Conservation (phyloP, 345 rosid species). For the Microthlaspi erraticum region DNA sequence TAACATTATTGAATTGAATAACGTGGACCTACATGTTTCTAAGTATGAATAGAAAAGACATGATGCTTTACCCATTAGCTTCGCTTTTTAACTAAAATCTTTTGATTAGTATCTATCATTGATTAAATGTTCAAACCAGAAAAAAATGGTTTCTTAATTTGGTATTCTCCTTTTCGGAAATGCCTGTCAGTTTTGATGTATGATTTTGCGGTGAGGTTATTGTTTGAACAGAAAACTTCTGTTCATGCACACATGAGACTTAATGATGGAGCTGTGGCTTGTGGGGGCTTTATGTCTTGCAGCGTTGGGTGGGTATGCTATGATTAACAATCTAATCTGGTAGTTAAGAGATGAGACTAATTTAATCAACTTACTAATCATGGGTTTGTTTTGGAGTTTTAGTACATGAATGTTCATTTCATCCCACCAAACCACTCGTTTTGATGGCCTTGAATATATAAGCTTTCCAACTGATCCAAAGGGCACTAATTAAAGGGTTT, state of each 20-base stretch:
- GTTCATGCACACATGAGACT: constrained; percentile 44
- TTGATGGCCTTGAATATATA: constrained; percentile 17
- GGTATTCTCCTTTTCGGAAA: neutral
- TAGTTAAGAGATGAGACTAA: constrained; percentile 9
- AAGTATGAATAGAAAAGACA: constrained; percentile 23
- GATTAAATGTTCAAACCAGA: constrained; percentile 22
- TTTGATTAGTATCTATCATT: constrained; percentile 35
- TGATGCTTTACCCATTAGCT: constrained; percentile 27
- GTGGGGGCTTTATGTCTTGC: constrained; percentile 37
- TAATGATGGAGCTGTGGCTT: constrained; percentile 37
- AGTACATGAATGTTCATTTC: constrained; percentile 15
- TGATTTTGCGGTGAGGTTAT: constrained; percentile 27
- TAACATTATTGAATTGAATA: constrained; percentile 34
- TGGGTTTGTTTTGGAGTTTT: constrained; percentile 7
- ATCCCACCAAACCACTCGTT: constrained; percentile 26
- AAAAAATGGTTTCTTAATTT: neutral
- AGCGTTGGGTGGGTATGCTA: constrained; percentile 21
- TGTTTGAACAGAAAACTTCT: constrained; percentile 36
- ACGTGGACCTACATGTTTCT: constrained; percentile 36
- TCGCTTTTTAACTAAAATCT: constrained; percentile 32
- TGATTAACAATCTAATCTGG: constrained; percentile 22
- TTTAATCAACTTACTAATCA: neutral
- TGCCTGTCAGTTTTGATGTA: neutral
- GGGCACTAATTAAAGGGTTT: neutral
- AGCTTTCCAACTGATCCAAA: constrained; percentile 19